A percentile compares a stretch with the other conserved stretches of the same genome.
phyloP scores from a whole-genome alignment of 371 early-diverging fungal genomes.

The Cokeromyces recurvatus region DNA sequence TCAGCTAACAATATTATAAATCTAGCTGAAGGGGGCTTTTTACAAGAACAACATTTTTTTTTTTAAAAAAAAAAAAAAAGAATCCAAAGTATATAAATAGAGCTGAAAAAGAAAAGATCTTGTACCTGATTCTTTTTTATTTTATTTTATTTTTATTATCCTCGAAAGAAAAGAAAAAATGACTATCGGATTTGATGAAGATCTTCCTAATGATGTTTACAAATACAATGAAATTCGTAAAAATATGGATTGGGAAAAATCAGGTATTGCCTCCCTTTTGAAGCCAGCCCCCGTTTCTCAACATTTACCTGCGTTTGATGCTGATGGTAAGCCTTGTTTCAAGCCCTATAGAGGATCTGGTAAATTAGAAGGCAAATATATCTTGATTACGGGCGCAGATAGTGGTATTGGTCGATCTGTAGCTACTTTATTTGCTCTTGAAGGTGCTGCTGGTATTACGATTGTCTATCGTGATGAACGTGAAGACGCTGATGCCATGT shows the following conservation, averaged over 20 bases:
- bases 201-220: constrained; percentile 44
- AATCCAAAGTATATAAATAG: too few species aligned
- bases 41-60: too few species aligned
- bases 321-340: constrained; percentile 35
- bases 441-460: constrained; percentile 45
- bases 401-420: constrained; percentile 47
- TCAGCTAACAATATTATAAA: too few species aligned
- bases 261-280: constrained; percentile 41
- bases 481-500: constrained; percentile 45
- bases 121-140: background rate
- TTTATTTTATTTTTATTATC: background rate
- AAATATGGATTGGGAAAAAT: constrained; percentile 36
- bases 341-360: constrained; percentile 39
- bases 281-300: constrained; percentile 47
- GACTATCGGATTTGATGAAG: constrained; percentile 46
- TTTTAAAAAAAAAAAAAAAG: too few species aligned
- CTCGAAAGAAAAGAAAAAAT: constrained; percentile 14
- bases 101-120: too few species aligned
- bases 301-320: constrained; percentile 39
- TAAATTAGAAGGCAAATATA: constrained; percentile 38
- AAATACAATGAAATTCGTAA: constrained; percentile 44
- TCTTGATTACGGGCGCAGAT: constrained; percentile 47
- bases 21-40: too few species aligned
- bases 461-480: constrained; percentile 48
- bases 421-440: constrained; percentile 43